These are phyloP conservation scores for Microsporum audouinii DNA, from an alignment of 2,329 filamentous ascomycete species.

Conservation along the genomic window DNA sequence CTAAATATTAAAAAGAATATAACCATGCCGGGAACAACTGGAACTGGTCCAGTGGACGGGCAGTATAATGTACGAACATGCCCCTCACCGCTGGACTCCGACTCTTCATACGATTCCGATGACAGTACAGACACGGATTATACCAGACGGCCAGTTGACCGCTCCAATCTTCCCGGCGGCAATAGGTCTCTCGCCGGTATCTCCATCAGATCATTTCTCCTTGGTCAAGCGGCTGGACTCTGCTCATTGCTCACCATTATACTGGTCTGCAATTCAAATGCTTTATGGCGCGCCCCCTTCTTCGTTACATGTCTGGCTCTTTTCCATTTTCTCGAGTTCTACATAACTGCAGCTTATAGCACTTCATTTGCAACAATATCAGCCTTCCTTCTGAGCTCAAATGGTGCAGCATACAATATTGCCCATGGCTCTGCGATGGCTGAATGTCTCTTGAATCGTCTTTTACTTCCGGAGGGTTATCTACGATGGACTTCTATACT, in stretches of 20 bases:
- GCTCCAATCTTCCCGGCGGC: constrained; percentile 27
- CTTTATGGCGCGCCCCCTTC: constrained; percentile 48
- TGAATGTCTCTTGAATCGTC: constrained; percentile 49
- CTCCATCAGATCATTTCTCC: constrained; percentile 34
- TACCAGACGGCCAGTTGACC: neutral
- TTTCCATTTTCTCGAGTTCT: constrained; percentile 97
- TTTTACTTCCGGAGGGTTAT: constrained; percentile 30
- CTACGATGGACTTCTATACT: constrained; percentile 35
- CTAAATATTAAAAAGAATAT: neutral
- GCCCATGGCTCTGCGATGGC: constrained; percentile 64
- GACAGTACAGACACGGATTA: neutral
- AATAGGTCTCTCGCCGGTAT: constrained; percentile 35
- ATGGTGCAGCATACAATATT: constrained; percentile 72
- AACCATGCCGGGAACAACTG: neutral
- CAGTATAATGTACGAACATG: neutral
- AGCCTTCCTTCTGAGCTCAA: constrained; percentile 73
- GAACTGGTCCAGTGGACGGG: neutral
- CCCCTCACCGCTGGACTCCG: neutral
- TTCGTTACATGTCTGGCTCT: constrained; percentile 50
- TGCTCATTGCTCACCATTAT: constrained; percentile 22
- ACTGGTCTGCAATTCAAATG: constrained; percentile 20
- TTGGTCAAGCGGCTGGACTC: constrained; percentile 33
- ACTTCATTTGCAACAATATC: constrained; percentile 58
- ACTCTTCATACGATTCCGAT: neutral
- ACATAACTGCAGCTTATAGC: constrained; percentile 76